Base-by-base conservation (phyloP, 2,329 filamentous ascomycete species). In the Paecilomyces fulvus region DNA sequence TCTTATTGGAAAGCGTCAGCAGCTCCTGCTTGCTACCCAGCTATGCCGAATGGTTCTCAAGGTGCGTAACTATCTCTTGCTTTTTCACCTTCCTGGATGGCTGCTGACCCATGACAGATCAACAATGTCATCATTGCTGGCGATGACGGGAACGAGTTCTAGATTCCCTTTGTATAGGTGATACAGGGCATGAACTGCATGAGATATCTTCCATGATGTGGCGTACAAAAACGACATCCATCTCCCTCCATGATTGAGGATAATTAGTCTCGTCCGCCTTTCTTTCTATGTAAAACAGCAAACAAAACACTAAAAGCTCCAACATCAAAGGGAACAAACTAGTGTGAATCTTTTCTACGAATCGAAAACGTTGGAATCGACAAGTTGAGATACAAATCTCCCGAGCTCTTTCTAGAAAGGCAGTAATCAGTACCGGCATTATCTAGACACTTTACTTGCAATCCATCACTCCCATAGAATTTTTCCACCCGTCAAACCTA, bases 1-100 rank as follows among this genome's bases (percentile, higher is more conserved):
- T 54, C 79, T 99, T 69, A 99, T 99, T 72, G 94, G 94, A 66
- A 99, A 99, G 83, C 89, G 90, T 76, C 92, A 96, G 79, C 94
- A 99, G 77, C 83, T 99, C 59, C 85, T 96, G 78, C 83, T 99
- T 63, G 94, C 94, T 30, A 99, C 95, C 54, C 94, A 99, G 79
- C 80, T 99, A 64, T 97, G 94, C 80, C 86, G 94, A 64, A 97
- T 99, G 92, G 92, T 96, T 64, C 82, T 96, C 65, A 96, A 96
- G 85, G 85, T 92, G 70, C 54, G 68, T 61, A 49, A 56, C 59
- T 54, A 30, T 28, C 25, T 31, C 9, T 14, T 17, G 10, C 25
- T 17, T 2, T 49, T 49, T 30, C 9, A 49, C 25, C 53, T 33
- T 17, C 14, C 49, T 3, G 54, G 53, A 65, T 69, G 61, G 67